Evolutionary conservation across 2,329 filamentous ascomycete species (phyloP).

Genomic region (Metarhizium anisopliae): DNA sequence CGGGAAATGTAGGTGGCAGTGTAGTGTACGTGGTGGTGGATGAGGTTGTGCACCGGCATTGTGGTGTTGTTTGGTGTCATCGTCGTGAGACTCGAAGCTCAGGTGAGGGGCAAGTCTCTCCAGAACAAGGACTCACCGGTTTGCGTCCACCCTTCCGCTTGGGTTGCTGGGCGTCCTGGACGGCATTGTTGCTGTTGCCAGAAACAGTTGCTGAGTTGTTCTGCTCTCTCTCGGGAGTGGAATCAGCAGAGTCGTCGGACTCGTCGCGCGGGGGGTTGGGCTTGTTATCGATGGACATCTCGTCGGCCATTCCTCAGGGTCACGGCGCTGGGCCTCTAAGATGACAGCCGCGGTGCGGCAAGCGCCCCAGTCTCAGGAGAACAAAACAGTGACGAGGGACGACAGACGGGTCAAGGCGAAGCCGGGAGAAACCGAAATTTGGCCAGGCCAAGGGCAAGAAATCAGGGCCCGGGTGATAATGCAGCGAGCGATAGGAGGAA

Average conservation of each 20-base stretch:
- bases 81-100: neutral
- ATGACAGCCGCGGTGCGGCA: conserved; percentile 28
- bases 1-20: neutral
- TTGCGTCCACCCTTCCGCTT: conserved; percentile 98
- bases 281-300: conserved; percentile 52
- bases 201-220: conserved; percentile 22
- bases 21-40: neutral
- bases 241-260: conserved; percentile 52
- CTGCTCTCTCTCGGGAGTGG: conserved; percentile 49
- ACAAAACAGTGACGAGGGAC: conserved; percentile 22
- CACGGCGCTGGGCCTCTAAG: conserved; percentile 24
- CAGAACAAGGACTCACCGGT: conserved; percentile 59
- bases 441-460: neutral
- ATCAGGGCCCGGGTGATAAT: neutral
- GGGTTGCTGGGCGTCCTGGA: conserved; percentile 54
- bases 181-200: conserved; percentile 18
- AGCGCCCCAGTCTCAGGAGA: conserved; percentile 21
- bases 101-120: conserved; percentile 1
- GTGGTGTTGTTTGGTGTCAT: neutral
- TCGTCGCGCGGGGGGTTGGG: conserved; percentile 40
- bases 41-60: neutral
- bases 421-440: neutral
- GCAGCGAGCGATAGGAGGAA: conserved; percentile 6
- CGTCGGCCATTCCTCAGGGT: conserved; percentile 51
- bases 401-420: neutral